phyloP scores from a whole-genome alignment of 1,284 basidiomycete genomes.

The Phaffia rhodozyma region DNA sequence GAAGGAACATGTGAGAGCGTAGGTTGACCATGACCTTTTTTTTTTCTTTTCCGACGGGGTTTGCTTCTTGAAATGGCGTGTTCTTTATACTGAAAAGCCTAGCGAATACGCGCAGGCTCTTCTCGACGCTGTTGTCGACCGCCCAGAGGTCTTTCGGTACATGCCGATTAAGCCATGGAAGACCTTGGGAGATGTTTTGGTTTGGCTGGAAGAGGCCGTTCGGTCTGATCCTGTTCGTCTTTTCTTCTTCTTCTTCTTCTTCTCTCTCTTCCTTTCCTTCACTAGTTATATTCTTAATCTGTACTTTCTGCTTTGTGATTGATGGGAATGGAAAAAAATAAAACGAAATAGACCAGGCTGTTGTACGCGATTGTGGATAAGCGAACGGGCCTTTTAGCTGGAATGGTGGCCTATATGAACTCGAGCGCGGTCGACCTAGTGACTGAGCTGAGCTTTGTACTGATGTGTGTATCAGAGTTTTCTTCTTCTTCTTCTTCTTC shows the following conservation, averaged over 20 bases:
- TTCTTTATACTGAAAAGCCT: neutral
- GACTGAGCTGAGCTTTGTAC: slow-evolving; percentile 7
- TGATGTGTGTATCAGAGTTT: neutral
- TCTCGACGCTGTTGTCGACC: neutral
- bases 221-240: neutral
- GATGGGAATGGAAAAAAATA: neutral
- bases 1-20: too few relatives aligned
- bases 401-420: slow-evolving; percentile 3
- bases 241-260: neutral
- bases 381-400: neutral
- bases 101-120: neutral
- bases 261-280: neutral
- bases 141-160: neutral
- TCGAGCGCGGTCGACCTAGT: neutral
- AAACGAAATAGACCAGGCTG: neutral
- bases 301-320: neutral
- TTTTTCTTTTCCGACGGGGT: neutral
- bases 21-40: neutral
- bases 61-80: neutral
- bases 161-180: slow-evolving; percentile 8
- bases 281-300: neutral
- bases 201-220: neutral
- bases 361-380: slow-evolving; percentile 2
- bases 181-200: neutral
- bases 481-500: too few relatives aligned